Percentiles rank a stretch among this genome's conserved stretches.
phyloP scores from a whole-genome alignment of 2,329 filamentous ascomycete genomes.

The Phyllosticta capitalensis region DNA sequence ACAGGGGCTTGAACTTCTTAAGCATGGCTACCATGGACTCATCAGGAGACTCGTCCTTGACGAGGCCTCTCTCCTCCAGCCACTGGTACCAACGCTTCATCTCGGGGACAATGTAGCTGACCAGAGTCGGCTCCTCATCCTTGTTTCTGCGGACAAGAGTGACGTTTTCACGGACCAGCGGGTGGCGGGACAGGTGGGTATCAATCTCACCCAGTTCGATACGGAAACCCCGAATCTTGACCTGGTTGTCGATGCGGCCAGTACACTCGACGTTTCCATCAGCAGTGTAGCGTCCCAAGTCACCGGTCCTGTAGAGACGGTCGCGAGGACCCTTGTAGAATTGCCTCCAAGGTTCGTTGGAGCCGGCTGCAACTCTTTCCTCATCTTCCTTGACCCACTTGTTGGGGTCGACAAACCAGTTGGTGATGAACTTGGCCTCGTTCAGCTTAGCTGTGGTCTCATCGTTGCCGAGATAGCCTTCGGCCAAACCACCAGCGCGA shows the following conservation, averaged over 20 bases:
- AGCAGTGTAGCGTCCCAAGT: slow-evolving; percentile 66
- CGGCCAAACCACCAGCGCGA: slow-evolving; percentile 71
- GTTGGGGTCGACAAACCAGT: slow-evolving; percentile 74
- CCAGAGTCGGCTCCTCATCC: slow-evolving; percentile 74
- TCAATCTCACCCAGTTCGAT: slow-evolving; percentile 95
- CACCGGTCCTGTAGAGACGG: slow-evolving; percentile 77
- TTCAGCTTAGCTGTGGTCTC: slow-evolving; percentile 46
- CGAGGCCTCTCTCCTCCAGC: slow-evolving; percentile 40
- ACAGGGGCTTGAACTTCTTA: slow-evolving; percentile 51
- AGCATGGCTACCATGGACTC: slow-evolving; percentile 43
- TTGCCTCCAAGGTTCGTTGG: slow-evolving; percentile 63
- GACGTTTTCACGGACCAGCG: slow-evolving; percentile 71
- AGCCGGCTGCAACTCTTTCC: slow-evolving; percentile 37
- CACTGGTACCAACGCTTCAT: slow-evolving; percentile 62
- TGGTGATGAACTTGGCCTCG: slow-evolving; percentile 63
- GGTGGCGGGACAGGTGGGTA: slow-evolving; percentile 64
- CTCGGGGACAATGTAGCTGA: slow-evolving; percentile 86
- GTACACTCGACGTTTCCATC: slow-evolving; percentile 67
- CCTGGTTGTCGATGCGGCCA: slow-evolving; percentile 76
- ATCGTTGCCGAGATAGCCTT: slow-evolving; percentile 59
- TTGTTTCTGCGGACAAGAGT: slow-evolving; percentile 77
- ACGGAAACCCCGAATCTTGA: slow-evolving; percentile 92
- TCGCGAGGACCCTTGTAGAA: slow-evolving; percentile 77
- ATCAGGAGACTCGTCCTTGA: slow-evolving; percentile 31
- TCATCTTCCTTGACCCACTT: slow-evolving; percentile 59